Conservation (phyloP, 108 stramenopile genomes). For the Cyclotella choctawhatcheeana region DNA sequence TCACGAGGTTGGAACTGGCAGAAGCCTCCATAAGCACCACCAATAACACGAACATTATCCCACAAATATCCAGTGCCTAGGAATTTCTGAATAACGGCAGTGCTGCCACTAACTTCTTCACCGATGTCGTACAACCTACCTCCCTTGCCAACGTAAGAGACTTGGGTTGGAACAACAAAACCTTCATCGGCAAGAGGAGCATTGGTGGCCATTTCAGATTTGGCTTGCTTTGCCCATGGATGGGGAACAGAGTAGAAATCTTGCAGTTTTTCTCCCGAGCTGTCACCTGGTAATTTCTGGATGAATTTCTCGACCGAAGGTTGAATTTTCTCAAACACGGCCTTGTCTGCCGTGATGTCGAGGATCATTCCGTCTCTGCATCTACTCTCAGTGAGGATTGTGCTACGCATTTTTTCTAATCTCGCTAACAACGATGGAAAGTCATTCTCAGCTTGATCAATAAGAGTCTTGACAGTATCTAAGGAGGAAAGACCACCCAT, state of each 20-base stretch:
- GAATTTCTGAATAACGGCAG: constrained; percentile 79
- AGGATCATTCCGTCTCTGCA: constrained; percentile 88
- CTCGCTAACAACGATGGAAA: constrained; percentile 88
- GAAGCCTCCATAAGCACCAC: constrained; percentile 96
- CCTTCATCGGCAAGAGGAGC: constrained; percentile 86
- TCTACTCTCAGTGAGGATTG: constrained; percentile 68
- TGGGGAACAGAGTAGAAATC: constrained; percentile 77
- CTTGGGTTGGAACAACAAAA: constrained; percentile 95
- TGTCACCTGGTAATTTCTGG: constrained; percentile 71
- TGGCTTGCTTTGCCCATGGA: constrained; percentile 80
- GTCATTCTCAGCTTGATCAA: constrained; percentile 93
- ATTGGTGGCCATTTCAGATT: constrained; percentile 73
- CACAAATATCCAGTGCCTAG: constrained; percentile 92
- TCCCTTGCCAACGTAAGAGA: constrained; percentile 93
- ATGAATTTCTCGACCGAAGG: constrained; percentile 76
- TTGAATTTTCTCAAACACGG: constrained; percentile 71
- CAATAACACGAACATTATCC: constrained; percentile 95
- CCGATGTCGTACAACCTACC: constrained; percentile 86
- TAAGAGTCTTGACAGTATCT: constrained; percentile 70
- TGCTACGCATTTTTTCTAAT: constrained; percentile 85
- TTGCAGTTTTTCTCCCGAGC: constrained; percentile 64
- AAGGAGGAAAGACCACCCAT: constrained; percentile 90
- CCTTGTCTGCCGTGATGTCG: constrained; percentile 91
- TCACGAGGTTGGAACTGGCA: constrained; percentile 85
- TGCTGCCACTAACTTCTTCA: constrained; percentile 80